These are phyloP conservation scores for Hypoxylon sp. DNA, from an alignment of 2,329 filamentous ascomycete species.

Conservation along the genomic window DNA sequence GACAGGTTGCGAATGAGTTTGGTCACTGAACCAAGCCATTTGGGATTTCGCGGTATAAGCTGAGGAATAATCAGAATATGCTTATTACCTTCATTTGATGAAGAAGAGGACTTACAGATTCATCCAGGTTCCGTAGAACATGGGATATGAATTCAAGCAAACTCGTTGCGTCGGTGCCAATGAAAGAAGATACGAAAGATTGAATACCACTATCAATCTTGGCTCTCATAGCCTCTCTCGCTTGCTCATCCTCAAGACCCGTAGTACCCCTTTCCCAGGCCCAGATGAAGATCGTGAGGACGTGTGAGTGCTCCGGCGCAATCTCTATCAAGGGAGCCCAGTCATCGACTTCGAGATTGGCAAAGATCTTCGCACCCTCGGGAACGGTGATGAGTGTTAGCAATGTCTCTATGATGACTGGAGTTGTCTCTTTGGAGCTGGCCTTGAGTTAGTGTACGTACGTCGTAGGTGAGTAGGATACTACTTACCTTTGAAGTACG, in stretches of 20 bases:
- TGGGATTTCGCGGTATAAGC: conserved; percentile 62
- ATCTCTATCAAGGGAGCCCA: conserved; percentile 68
- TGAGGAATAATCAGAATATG: conserved; percentile 47
- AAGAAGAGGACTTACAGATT: conserved; percentile 57
- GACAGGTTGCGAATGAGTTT: conserved; percentile 66
- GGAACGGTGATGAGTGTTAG: conserved; percentile 65
- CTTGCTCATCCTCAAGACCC: conserved; percentile 47
- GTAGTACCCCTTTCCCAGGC: conserved; percentile 67
- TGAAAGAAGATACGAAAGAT: conserved; percentile 65
- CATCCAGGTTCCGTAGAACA: conserved; percentile 63
- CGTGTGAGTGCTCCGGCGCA: conserved; percentile 65
- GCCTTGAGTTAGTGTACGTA: conserved; percentile 23
- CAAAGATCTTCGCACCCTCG: conserved; percentile 63
- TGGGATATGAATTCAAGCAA: conserved; percentile 68
- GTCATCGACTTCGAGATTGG: conserved; percentile 60
- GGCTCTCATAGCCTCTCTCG: conserved; percentile 44
- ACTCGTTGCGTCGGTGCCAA: conserved; percentile 70
- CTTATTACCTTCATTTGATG: not conserved
- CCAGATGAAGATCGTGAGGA: conserved; percentile 67
- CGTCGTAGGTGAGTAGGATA: not conserved
- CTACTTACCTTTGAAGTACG: conserved; percentile 65
- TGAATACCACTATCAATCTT: conserved; percentile 64
- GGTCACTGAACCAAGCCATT: conserved; percentile 65
- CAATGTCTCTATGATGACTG: conserved; percentile 68
- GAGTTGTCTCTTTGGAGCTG: conserved; percentile 66